phyloP scores from a whole-genome alignment of 352 stramenopile genomes.

The Phytophthora pisi region DNA sequence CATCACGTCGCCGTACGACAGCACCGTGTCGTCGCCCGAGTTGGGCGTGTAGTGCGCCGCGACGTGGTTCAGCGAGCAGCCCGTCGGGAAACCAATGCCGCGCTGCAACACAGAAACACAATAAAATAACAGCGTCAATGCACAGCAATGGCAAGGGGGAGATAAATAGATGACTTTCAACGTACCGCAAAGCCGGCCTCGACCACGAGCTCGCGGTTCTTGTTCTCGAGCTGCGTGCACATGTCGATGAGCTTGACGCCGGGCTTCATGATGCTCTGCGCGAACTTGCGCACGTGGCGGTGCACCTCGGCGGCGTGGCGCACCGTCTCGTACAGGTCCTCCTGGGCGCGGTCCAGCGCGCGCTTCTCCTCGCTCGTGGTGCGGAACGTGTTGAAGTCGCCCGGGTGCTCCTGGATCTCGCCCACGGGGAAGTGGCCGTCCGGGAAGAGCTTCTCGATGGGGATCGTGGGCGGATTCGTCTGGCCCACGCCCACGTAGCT shows the following conservation, averaged over 20 bases:
- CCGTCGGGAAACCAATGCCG: conserved; percentile 83
- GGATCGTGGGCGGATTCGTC: conserved; percentile 96
- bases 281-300: conserved; percentile 90
- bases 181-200: conserved; percentile 90
- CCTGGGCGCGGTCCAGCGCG: conserved; percentile 77
- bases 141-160: conserved; percentile 47
- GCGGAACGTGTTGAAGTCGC: conserved; percentile 94
- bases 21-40: conserved; percentile 93
- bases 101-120: background rate
- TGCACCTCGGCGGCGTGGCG: conserved; percentile 96
- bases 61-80: conserved; percentile 97
- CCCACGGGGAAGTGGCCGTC: conserved; percentile 87
- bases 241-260: conserved; percentile 97
- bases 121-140: background rate
- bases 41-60: conserved; percentile 99
- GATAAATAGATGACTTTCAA: conserved; percentile 15
- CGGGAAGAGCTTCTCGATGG: conserved; percentile 75
- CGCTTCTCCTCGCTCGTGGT: conserved; percentile 87
- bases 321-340: conserved; percentile 72
- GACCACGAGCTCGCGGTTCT: conserved; percentile 94
- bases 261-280: conserved; percentile 96
- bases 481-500: conserved; percentile 95
- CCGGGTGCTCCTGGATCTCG: conserved; percentile 93
- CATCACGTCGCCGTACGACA: conserved; percentile 97
- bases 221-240: conserved; percentile 96